These are phyloP conservation scores for Termitomyces sp. DNA, from an alignment of 768 basidiomycete species.

Conservation along the genomic window DNA sequence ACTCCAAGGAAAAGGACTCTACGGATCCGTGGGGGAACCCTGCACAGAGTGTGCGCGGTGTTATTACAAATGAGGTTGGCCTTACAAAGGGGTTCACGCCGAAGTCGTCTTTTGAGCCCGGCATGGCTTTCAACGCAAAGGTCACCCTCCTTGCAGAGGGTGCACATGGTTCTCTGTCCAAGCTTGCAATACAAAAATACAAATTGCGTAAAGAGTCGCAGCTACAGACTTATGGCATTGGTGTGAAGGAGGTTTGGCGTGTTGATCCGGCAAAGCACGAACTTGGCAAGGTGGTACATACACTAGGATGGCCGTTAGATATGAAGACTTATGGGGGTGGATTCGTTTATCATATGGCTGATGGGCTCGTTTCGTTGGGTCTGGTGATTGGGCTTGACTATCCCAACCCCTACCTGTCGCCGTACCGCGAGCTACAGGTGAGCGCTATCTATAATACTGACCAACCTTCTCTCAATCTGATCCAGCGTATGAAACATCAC, in stretches of 20 bases:
- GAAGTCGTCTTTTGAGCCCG: conserved; percentile 90
- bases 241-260: conserved; percentile 97
- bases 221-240: conserved; percentile 94
- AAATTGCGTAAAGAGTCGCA: conserved; percentile 62
- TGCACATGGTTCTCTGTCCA: conserved; percentile 87
- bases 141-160: conserved; percentile 93
- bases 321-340: conserved; percentile 85
- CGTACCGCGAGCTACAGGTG: conserved; percentile 91
- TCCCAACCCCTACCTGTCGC: conserved; percentile 86
- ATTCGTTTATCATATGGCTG: conserved; percentile 95
- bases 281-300: conserved; percentile 85
- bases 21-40: conserved; percentile 31
- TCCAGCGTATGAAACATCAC: conserved; percentile 86
- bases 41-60: conserved; percentile 62
- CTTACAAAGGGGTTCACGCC: conserved; percentile 68
- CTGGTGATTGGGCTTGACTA: conserved; percentile 94
- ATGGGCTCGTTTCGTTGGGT: conserved; percentile 83
- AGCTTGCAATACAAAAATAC: conserved; percentile 71
- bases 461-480: background rate
- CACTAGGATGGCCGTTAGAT: conserved; percentile 90
- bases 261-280: conserved; percentile 58
- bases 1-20: conserved; percentile 46
- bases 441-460: conserved; percentile 12
- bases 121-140: conserved; percentile 92
- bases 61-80: conserved; percentile 92